Evolutionary conservation across 805 yeast species (phyloP).

Genomic region (Candida yuanshanica): DNA sequence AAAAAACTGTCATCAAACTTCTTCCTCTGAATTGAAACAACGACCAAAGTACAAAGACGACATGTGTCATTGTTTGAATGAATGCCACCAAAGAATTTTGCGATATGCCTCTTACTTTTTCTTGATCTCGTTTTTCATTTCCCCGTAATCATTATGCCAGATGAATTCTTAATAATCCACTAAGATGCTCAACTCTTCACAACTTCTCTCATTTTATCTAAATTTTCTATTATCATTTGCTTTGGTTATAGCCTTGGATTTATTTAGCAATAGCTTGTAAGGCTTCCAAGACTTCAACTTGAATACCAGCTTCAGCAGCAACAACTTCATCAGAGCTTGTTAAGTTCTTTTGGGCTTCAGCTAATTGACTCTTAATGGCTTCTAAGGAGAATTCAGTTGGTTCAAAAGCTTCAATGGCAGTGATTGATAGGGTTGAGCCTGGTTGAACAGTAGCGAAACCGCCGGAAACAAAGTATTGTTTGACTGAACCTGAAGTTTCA

Average conservation of each 20-base stretch:
- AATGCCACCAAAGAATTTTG: too few relatives aligned
- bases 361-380: constrained; percentile 71
- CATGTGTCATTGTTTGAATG: too few relatives aligned
- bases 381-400: constrained; percentile 79
- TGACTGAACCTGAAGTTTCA: constrained; percentile 63
- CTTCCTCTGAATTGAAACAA: not conserved
- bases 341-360: constrained; percentile 92
- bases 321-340: constrained; percentile 78
- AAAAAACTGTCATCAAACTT: constrained; percentile 3
- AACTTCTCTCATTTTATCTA: not conserved
- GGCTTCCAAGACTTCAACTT: constrained; percentile 94
- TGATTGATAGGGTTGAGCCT: constrained; percentile 82
- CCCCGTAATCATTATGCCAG: not conserved
- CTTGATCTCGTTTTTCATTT: not conserved
- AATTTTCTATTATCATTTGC: not conserved
- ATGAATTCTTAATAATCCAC: not conserved
- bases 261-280: constrained; percentile 76
- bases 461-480: constrained; percentile 87
- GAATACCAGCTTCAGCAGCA: constrained; percentile 93
- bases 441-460: constrained; percentile 97
- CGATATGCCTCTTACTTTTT: not conserved
- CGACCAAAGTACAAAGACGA: not conserved
- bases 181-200: not conserved
- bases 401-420: constrained; percentile 94
- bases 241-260: constrained; percentile 4